phyloP scores from a whole-genome alignment of 2,329 filamentous ascomycete genomes.

The Ceratocystis papillata region DNA sequence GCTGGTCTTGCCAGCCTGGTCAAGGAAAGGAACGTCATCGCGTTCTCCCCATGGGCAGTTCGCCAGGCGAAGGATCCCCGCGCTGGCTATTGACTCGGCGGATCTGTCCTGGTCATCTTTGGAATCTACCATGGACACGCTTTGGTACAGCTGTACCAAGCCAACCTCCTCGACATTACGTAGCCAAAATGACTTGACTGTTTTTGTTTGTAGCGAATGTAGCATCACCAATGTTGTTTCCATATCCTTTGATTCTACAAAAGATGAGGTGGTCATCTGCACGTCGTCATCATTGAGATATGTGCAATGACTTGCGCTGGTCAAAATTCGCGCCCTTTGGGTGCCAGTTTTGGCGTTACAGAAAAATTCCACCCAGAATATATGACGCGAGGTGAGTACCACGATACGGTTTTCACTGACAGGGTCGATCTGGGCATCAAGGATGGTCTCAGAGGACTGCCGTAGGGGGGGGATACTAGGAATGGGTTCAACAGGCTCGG shows the following conservation, averaged over 20 bases:
- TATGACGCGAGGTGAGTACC: slow-evolving; percentile 22
- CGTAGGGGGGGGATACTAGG: slow-evolving; percentile 17
- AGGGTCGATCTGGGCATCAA: slow-evolving; percentile 21
- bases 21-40: slow-evolving; percentile 16
- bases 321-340: neutral
- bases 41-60: slow-evolving; percentile 19
- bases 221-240: slow-evolving; percentile 12
- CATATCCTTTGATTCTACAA: neutral
- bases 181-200: slow-evolving; percentile 18
- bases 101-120: slow-evolving; percentile 3
- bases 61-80: neutral
- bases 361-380: slow-evolving; percentile 21
- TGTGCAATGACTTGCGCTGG: slow-evolving; percentile 1
- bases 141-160: slow-evolving; percentile 13
- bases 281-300: slow-evolving; percentile 13
- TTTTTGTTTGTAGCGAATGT: slow-evolving; percentile 5
- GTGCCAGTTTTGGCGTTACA: slow-evolving; percentile 7
- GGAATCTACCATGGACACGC: neutral
- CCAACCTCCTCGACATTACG: neutral
- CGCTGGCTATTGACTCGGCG: neutral
- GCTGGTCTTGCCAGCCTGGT: neutral
- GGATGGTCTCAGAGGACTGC: slow-evolving; percentile 20
- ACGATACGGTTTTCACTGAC: slow-evolving; percentile 15
- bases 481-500: neutral
- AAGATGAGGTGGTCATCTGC: slow-evolving; percentile 12